Evolutionary conservation across 768 basidiomycete genomes (phyloP), one percentile per base, ranked within the genome.

Genomic region (Lactifluus volemus): DNA sequence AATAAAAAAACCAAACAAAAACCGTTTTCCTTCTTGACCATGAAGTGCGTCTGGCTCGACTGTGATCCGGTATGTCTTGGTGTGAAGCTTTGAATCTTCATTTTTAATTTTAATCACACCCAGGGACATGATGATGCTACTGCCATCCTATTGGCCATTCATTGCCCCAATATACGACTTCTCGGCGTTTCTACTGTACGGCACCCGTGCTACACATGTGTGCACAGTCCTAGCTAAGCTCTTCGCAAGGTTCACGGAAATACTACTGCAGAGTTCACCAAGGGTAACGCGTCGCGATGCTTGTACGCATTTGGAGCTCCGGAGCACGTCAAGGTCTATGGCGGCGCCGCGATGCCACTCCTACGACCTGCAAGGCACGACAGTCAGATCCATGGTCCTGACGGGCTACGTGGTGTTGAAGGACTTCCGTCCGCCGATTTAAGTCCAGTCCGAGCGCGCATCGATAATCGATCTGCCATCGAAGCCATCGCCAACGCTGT

Each of bases 81-180:
- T 38, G 2, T n/a, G 12, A 17, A n/a, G 2, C 11, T 17, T 45
- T 19, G 7, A 48, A 5, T 8, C 17, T 14, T 53, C 25, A 1
- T n/a, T 58, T 21, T 55, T 51, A 9, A 63, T 12, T 59, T 12
- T 17, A 5, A 21, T 36, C 54, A 30, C 19, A 10, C 49, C 25
- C 53, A 91, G 89, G 92, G 92, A 14, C 92, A 95, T 67, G 92
- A 96, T 67, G 92, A 95, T 74, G 93, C 89, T 5, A 84, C 84
- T 11, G 91, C 90, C 3, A 84, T 95, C 53, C 75, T 95, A 69
- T 74, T 94, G 9, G 90, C 89, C 4, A 69, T 88, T 5, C 82
- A 90, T 65, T 78, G 79, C 12, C 77, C 80, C 1, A 78, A 84
- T 61, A 79, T 93, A 58, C 72, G 79, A 41, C 81, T 96, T 19